Base-by-base conservation (phyloP, 805 yeast species). In the Spathaspora sp. region DNA sequence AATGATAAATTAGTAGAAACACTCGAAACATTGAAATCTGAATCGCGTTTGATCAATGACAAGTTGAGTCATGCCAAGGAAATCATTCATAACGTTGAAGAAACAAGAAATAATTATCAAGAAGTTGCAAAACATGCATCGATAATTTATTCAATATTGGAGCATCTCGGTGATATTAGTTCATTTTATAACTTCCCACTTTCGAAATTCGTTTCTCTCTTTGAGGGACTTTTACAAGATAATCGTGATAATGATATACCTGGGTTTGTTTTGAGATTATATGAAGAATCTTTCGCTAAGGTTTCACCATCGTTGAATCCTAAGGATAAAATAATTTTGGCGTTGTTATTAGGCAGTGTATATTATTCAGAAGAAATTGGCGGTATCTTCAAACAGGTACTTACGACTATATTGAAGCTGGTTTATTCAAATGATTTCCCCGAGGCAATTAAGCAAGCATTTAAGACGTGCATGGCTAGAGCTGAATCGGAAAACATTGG, bases 11-110 rank as follows among this genome's bases (percentile, higher is more conserved):
- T 91, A 2, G 63, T 88, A 16, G 67, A 73, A 5, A 80, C 86
- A 1, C 70, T 92, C 47, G 94, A 87, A 57, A 63, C 60, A 0
- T 67, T 93, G 48, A 92, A 93, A 61, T 53, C 62, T 0, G 91
- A 91, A 57, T 73, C 96, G 0, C 57, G 55, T 0, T 75, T 76
- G 16, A 77, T 89, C 14, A 78, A 79, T 38, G 50, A 51, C 1
- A 83, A 85, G 60, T 74, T 87, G 52, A 57, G 55, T 1, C 85
- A 84, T 49, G 80, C 92, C 0, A 71, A 72, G 2, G 60, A 60
- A 6, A 80, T 89, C 3, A 79, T 89, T 74, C 64, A 57, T 1
- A 73, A 78, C 3, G 80, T 89, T 14, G 83, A 82, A 5, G 61
- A 61, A 2, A 72, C 79, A 1, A 67, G 83, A 50, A 65, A 65